These are phyloP conservation scores for Orbilia brochopaga DNA, from an alignment of 2,329 filamentous ascomycete genomes.

Conservation along the genomic window DNA sequence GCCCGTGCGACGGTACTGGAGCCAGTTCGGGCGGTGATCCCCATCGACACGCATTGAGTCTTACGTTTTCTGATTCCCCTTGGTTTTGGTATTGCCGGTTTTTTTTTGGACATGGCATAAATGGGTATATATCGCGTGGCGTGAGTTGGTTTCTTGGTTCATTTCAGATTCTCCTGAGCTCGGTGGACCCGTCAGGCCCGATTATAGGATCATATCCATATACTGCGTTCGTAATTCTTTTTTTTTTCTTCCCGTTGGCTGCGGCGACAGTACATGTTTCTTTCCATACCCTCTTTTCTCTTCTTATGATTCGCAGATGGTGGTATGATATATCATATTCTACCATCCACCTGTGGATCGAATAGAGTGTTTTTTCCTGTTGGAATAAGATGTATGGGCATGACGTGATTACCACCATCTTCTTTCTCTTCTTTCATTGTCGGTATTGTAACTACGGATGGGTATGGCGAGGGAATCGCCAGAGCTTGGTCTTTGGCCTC, in stretches of 20 bases:
- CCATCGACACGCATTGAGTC: not conserved
- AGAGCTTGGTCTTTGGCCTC: conserved; percentile 35
- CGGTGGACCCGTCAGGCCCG: not conserved
- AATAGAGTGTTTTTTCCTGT: too few species aligned
- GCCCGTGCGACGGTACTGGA: conserved; percentile 46
- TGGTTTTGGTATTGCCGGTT: conserved; percentile 9
- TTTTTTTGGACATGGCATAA: conserved; percentile 32
- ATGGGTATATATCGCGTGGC: not conserved
- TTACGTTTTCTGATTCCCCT: not conserved
- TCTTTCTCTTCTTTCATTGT: conserved; percentile 9
- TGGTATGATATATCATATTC: too few species aligned
- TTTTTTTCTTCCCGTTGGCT: conserved; percentile 5
- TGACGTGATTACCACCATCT: conserved; percentile 1
- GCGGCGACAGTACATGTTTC: not conserved
- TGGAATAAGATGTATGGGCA: not conserved
- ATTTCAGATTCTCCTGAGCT: not conserved
- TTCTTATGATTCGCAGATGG: too few species aligned
- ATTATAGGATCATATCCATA: conserved; percentile 18
- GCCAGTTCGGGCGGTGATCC: conserved; percentile 19
- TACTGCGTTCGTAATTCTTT: conserved; percentile 18
- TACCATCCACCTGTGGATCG: too few species aligned
- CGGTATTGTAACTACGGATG: not conserved
- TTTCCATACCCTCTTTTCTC: too few species aligned
- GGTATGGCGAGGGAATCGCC: not conserved
- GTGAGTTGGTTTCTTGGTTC: conserved; percentile 2